Conservation (phyloP, 345 rosid species). For the Hibiscus mutabilis region DNA sequence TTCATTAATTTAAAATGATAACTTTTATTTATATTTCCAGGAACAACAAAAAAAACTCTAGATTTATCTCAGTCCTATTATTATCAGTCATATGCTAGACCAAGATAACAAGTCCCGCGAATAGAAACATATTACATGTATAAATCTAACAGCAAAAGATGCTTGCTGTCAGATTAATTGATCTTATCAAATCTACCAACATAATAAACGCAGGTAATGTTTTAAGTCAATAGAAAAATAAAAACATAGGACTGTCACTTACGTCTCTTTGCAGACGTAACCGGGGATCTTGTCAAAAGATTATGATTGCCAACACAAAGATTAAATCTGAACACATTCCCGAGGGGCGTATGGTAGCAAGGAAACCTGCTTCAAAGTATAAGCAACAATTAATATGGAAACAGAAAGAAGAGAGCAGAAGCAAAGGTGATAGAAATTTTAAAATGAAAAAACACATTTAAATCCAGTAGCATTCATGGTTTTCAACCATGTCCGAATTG, state of each 20-base stretch:
- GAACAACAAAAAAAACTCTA: neutral
- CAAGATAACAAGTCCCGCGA: neutral
- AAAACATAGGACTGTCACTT: constrained; percentile 7
- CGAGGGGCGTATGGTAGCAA: constrained; percentile 31
- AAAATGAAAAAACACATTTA: neutral
- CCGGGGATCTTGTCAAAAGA: constrained; percentile 30
- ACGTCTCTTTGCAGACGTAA: constrained; percentile 51
- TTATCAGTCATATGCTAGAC: neutral
- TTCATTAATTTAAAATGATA: neutral
- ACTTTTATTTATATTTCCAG: neutral
- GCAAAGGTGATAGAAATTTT: neutral
- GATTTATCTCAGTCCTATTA: neutral
- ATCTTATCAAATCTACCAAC: neutral
- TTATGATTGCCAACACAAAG: constrained; percentile 36
- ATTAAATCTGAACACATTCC: constrained; percentile 32
- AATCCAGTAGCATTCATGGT: neutral
- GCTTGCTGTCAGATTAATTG: neutral
- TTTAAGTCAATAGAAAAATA: neutral
- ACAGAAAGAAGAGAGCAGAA: neutral
- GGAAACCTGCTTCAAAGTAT: constrained; percentile 41
- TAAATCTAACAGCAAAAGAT: neutral
- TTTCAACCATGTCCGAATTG: neutral
- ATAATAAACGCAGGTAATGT: neutral
- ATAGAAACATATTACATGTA: neutral
- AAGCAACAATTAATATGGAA: neutral